phyloP scores from a whole-genome alignment of 495 filamentous ascomycete genomes.

The Rhypophila decipiens region DNA sequence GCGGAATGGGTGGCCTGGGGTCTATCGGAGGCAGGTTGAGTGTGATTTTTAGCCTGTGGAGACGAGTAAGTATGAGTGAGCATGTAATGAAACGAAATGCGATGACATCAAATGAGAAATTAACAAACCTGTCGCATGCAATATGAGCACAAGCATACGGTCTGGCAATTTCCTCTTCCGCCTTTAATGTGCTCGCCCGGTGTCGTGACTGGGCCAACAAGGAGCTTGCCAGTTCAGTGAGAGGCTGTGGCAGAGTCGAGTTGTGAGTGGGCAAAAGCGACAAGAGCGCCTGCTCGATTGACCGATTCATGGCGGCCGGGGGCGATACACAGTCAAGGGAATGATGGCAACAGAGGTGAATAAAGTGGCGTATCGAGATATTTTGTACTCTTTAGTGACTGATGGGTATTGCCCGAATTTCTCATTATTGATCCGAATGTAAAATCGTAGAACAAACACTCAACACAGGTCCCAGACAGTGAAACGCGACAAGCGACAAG shows the following conservation, averaged over 20 bases:
- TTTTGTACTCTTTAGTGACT: too few species aligned
- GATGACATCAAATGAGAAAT: conserved; percentile 1
- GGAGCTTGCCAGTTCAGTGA: conserved; percentile 69
- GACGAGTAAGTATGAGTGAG: too few species aligned
- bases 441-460: too few species aligned
- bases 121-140: conserved; percentile 81
- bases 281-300: conserved; percentile 67
- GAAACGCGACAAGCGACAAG: not conserved
- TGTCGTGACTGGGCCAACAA: conserved; percentile 82
- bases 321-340: too few species aligned
- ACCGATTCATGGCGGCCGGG: conserved; percentile 63
- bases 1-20: conserved; percentile 74
- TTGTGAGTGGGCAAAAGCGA: conserved; percentile 74
- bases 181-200: conserved; percentile 70
- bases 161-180: conserved; percentile 82
- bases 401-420: too few species aligned
- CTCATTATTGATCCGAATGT: too few species aligned
- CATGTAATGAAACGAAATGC: not conserved
- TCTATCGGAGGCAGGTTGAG: conserved; percentile 79
- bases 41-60: conserved; percentile 76
- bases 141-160: conserved; percentile 87
- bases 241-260: conserved; percentile 62
- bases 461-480: too few species aligned
- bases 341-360: not conserved
- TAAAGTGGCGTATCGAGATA: too few species aligned